phyloP scores from a whole-genome alignment of 2,329 filamentous ascomycete genomes.

The Nothophoma quercina region DNA sequence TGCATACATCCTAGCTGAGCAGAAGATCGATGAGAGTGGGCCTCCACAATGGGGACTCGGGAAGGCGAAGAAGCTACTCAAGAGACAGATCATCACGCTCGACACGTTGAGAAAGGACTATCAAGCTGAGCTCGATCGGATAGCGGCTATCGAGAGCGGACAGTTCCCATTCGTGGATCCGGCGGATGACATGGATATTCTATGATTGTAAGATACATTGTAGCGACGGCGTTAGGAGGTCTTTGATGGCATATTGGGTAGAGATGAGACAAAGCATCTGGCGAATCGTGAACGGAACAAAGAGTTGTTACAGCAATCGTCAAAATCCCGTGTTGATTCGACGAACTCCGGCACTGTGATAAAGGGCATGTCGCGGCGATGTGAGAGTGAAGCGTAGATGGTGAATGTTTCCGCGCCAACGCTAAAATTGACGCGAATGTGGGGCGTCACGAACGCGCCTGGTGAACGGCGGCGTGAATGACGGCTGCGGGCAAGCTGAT shows the following conservation, averaged over 20 bases:
- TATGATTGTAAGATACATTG: conserved; percentile 34
- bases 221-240: conserved; percentile 34
- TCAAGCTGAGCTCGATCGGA: conserved; percentile 85
- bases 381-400: background rate
- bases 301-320: background rate
- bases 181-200: conserved; percentile 47
- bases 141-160: conserved; percentile 86
- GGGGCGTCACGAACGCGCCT: conserved; percentile 13
- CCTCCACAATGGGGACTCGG: conserved; percentile 39
- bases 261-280: conserved; percentile 1
- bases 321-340: background rate
- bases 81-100: conserved; percentile 82
- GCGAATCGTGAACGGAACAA: background rate
- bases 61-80: conserved; percentile 53
- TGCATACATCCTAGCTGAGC: conserved; percentile 75
- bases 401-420: conserved; percentile 7
- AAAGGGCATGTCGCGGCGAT: no score
- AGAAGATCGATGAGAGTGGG: conserved; percentile 52
- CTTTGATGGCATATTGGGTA: background rate
- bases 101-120: conserved; percentile 89
- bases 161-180: conserved; percentile 76
- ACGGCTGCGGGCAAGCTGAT: conserved; percentile 1
- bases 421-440: conserved; percentile 2
- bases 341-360: no score
- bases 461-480: background rate